Evolutionary conservation across 148 eudicot species (phyloP).

Genomic region (Rhododendron vialii): DNA sequence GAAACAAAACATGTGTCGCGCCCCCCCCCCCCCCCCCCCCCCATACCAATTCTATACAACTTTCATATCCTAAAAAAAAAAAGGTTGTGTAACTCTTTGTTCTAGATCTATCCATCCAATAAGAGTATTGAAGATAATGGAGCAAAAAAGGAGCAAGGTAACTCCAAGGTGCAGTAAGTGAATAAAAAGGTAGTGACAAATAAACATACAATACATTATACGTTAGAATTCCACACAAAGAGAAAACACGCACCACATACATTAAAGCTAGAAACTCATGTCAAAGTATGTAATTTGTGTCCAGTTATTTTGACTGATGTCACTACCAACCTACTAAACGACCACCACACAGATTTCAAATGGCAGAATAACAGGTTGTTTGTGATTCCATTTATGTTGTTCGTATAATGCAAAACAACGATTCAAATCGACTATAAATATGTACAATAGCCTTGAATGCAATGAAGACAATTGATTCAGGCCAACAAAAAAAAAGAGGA

Average conservation of each 20-base stretch:
- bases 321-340: background rate
- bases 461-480: background rate
- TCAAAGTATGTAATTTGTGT: background rate
- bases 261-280: background rate
- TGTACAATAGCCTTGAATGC: background rate
- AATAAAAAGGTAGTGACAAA: background rate
- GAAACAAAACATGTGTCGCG: background rate
- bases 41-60: background rate
- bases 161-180: background rate
- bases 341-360: background rate
- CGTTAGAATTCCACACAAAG: background rate
- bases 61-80: background rate
- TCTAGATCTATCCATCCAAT: background rate
- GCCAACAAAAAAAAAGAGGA: background rate
- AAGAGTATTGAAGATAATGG: background rate
- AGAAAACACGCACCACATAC: background rate
- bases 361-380: background rate
- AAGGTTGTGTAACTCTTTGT: background rate
- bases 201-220: background rate
- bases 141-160: background rate
- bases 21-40: too few species aligned
- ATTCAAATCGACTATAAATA: background rate
- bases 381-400: background rate
- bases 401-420: background rate
- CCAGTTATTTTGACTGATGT: background rate